Evolutionary conservation across 352 stramenopile species (phyloP), one percentile per base, ranked within the genome.

Genomic region (Pythium sukuiense): DNA sequence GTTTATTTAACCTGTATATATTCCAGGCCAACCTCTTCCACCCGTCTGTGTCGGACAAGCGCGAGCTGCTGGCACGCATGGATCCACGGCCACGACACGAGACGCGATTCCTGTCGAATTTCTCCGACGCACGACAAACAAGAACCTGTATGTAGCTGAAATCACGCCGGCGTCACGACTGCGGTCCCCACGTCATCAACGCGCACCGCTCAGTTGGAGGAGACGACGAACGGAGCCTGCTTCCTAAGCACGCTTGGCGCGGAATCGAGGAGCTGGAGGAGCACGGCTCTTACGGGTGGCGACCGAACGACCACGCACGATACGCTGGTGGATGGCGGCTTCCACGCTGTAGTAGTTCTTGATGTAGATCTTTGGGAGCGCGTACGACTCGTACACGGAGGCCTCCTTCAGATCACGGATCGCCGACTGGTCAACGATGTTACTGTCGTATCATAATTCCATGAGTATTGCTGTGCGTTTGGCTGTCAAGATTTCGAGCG

Each of bases 271-370:
- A 70, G 83, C 84, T 61, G 97, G 97, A 64, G 97, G 93, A 68
- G 96, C 93, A 76, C 97, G 94, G 83, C 96, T 98, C 67, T 90
- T 88, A 79, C 97, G 93, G 64, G 79, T 90, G 71, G 96, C 89
- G 27, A 89, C 81, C 73, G 94, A 99, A 76, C 97, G 94, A 72
- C 94, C 97, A 88, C 97, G 96, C 58, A 99, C 97, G 77, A 99
- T 99, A 85, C 97, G 97, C 85, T 99, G 96, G 89, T 99, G 97
- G 65, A 99, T 98, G 61, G 97, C 97, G 55, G 97, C 97, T 77
- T 99, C 97, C 32, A 99, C 96, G 81, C 96, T 99, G 92, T 99
- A 99, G 84, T 99, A 99, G 94, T 99, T 98, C 96, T 99, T 99
- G 77, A 99, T 98, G 92, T 99, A 99, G 70, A 99, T 96, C 91